A percentile compares a stretch with the other conserved stretches of the same genome.
Evolutionary conservation across 345 rosid genomes (phyloP).

Genomic region (Lepidium aucheri): DNA sequence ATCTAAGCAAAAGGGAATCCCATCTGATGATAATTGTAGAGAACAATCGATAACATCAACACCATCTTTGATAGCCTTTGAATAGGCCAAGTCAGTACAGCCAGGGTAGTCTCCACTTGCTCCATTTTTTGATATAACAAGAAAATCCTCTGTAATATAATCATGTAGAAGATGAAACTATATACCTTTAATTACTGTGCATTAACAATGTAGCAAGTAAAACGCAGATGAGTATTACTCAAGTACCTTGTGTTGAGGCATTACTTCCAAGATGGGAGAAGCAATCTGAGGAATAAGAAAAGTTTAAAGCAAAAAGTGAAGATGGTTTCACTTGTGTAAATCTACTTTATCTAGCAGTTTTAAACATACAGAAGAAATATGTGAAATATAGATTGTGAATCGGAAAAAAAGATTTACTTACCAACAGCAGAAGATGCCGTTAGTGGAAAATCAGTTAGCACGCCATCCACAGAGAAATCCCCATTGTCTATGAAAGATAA

Average conservation of each 20-base stretch:
- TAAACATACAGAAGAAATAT: not conserved
- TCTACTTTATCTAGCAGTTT: not conserved
- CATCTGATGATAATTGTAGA: slow-evolving; percentile 76
- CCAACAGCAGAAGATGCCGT: slow-evolving; percentile 71
- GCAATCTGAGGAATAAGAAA: slow-evolving; percentile 51
- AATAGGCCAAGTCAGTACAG: slow-evolving; percentile 75
- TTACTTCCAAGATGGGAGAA: slow-evolving; percentile 56
- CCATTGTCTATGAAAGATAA: slow-evolving; percentile 65
- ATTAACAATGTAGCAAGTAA: not conserved
- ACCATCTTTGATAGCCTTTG: slow-evolving; percentile 60
- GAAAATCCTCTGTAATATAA: slow-evolving; percentile 35
- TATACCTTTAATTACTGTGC: not conserved
- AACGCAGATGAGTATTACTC: not conserved
- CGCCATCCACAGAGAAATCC: slow-evolving; percentile 80
- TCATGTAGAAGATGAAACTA: not conserved
- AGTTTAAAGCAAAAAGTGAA: slow-evolving; percentile 14
- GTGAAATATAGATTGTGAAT: not conserved
- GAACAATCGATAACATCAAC: slow-evolving; percentile 75
- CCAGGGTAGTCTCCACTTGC: slow-evolving; percentile 95
- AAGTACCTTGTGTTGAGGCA: slow-evolving; percentile 54
- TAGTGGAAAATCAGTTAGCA: slow-evolving; percentile 80
- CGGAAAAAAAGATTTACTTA: slow-evolving; percentile 21
- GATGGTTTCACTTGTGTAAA: not conserved
- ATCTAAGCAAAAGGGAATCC: slow-evolving; percentile 56
- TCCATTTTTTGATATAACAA: slow-evolving; percentile 65